Conservation (phyloP, 495 filamentous ascomycete species). For the Penicillium egyptiacum region DNA sequence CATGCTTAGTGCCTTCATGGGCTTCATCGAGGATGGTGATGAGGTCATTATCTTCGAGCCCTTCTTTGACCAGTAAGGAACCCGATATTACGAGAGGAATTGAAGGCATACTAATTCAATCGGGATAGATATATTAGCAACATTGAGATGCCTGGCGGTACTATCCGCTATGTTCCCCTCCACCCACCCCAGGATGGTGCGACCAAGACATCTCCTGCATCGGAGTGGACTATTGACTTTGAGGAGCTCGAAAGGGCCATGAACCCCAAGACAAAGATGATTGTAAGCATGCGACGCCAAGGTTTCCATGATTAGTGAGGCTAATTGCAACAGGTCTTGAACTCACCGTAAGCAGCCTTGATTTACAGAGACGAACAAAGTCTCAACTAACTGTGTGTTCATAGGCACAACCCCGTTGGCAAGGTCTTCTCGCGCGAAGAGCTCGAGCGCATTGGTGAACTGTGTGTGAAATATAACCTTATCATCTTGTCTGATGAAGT, state of each 20-base stretch:
- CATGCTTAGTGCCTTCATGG: constrained; percentile 97
- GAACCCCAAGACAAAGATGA: constrained; percentile 86
- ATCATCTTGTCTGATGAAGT: constrained; percentile 96
- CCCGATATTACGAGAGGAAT: background rate
- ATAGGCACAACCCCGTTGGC: constrained; percentile 89
- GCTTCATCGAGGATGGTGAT: constrained; percentile 88
- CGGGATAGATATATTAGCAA: constrained; percentile 79
- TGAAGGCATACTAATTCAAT: constrained; percentile 7
- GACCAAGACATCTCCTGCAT: constrained; percentile 73
- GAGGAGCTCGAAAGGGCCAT: constrained; percentile 80
- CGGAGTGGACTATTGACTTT: constrained; percentile 87
- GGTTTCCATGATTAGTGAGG: background rate
- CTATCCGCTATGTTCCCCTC: constrained; percentile 88
- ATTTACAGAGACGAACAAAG: background rate
- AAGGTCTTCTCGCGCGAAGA: constrained; percentile 88
- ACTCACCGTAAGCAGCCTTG: constrained; percentile 39
- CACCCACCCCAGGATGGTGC: constrained; percentile 86
- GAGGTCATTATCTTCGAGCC: constrained; percentile 98
- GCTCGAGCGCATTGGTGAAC: constrained; percentile 77
- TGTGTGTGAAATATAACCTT: constrained; percentile 92
- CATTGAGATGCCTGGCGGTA: constrained; percentile 96
- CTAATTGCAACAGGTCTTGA: constrained; percentile 40
- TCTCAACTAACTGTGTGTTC: constrained; percentile 6
- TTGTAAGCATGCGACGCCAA: constrained; percentile 57
- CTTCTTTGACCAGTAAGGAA: constrained; percentile 89